These are phyloP conservation scores for Geotrichum cucujoidarum DNA, from an alignment of 1,139 yeast genomes.

Conservation along the genomic window DNA sequence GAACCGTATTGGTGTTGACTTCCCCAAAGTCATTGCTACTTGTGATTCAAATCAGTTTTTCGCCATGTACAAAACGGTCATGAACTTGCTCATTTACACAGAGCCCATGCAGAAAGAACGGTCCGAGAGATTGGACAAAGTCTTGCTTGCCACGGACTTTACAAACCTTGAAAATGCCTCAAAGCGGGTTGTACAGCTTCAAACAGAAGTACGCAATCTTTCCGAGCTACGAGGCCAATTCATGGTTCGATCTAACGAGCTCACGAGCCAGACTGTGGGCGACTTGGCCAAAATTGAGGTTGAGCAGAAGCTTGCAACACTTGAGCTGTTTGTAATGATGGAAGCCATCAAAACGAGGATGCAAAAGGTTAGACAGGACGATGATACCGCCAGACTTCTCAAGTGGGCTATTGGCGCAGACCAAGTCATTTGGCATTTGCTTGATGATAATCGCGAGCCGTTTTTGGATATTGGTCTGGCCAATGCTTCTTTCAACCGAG, in stretches of 20 bases:
- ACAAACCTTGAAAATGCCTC: slow-evolving; percentile 57
- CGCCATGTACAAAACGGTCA: slow-evolving; percentile 57
- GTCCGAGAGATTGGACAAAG: slow-evolving; percentile 57
- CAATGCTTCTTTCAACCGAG: slow-evolving; percentile 55
- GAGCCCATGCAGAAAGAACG: slow-evolving; percentile 58
- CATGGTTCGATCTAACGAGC: slow-evolving; percentile 29
- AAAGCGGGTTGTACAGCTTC: slow-evolving; percentile 50
- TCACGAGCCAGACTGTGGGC: slow-evolving; percentile 26
- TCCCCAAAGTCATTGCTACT: slow-evolving; percentile 63
- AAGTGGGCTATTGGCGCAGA: slow-evolving; percentile 68
- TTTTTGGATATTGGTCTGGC: slow-evolving; percentile 70
- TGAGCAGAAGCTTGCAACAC: slow-evolving; percentile 51
- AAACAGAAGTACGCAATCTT: slow-evolving; percentile 48
- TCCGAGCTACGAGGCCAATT: slow-evolving; percentile 46
- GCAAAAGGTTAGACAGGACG: slow-evolving; percentile 39
- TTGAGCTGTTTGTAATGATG: slow-evolving; percentile 63
- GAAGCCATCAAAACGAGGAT: slow-evolving; percentile 57
- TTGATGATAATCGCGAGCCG: slow-evolving; percentile 56
- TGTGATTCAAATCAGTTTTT: slow-evolving; percentile 74
- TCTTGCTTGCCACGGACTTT: slow-evolving; percentile 64
- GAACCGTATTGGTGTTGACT: slow-evolving; percentile 50
- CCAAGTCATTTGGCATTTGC: slow-evolving; percentile 66
- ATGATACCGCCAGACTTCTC: slow-evolving; percentile 37
- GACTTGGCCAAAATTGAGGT: slow-evolving; percentile 45
- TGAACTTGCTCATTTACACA: slow-evolving; percentile 60